Evolutionary conservation across 345 rosid species (phyloP).

Genomic region (Melastoma malabathricum): DNA sequence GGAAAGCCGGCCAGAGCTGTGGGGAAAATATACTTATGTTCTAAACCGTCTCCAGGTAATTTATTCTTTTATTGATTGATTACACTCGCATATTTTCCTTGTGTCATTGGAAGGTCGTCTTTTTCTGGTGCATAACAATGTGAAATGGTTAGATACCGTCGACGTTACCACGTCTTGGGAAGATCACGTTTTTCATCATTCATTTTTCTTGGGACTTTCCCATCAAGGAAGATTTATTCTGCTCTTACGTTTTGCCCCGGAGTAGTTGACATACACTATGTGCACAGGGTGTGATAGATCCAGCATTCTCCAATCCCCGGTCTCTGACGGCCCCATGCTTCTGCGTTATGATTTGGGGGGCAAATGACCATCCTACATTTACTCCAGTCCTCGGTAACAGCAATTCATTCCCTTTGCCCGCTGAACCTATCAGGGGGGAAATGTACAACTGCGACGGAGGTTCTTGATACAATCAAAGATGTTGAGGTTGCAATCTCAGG

Average conservation of each 20-base stretch:
- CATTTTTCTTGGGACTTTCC: too few relatives aligned
- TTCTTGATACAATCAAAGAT: conserved; percentile 70
- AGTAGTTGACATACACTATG: not conserved
- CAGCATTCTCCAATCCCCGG: conserved; percentile 67
- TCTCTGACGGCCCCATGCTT: conserved; percentile 65
- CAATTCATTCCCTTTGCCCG: conserved; percentile 55
- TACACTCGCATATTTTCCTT: too few relatives aligned
- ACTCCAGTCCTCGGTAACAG: conserved; percentile 43
- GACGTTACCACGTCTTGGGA: too few relatives aligned
- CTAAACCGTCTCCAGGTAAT: conserved; percentile 91
- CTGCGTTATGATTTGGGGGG: conserved; percentile 55
- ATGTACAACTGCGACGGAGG: conserved; percentile 50
- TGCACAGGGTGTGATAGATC: conserved; percentile 68
- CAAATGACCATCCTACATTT: conserved; percentile 27
- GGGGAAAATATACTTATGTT: conserved; percentile 96
- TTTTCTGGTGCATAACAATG: too few relatives aligned
- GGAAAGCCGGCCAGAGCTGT: conserved; percentile 97
- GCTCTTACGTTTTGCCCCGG: not conserved
- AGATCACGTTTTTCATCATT: too few relatives aligned
- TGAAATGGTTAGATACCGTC: too few relatives aligned
- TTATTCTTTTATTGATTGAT: not conserved
- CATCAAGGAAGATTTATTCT: too few relatives aligned
- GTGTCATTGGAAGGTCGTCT: too few relatives aligned
- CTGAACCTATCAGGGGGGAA: conserved; percentile 67
- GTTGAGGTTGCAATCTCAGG: conserved; percentile 80